phyloP scores from a whole-genome alignment of 768 basidiomycete genomes.

The Auriculariales sp. region DNA sequence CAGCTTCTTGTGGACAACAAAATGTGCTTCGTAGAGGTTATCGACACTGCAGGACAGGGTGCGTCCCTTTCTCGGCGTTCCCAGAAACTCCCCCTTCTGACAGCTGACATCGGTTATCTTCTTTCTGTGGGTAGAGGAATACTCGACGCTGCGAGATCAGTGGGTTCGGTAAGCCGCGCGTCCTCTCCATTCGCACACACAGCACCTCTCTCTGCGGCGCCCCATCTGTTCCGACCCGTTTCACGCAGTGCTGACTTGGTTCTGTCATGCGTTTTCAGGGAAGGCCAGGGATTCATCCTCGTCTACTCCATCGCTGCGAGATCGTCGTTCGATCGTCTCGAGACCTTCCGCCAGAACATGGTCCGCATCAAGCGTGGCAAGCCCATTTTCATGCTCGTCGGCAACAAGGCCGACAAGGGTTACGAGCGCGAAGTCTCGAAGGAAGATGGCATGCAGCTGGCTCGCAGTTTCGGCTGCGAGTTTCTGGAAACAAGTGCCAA shows the following conservation, averaged over 20 bases:
- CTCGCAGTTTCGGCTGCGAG: slow-evolving; percentile 75
- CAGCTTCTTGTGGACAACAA: slow-evolving; percentile 88
- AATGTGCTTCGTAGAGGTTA: slow-evolving; percentile 92
- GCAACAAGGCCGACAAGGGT: slow-evolving; percentile 92
- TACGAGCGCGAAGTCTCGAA: slow-evolving; percentile 81
- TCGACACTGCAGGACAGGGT: slow-evolving; percentile 98
- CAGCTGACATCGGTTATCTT: slow-evolving; percentile 8
- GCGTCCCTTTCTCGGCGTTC: slow-evolving; percentile 15
- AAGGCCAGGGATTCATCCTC: slow-evolving; percentile 95
- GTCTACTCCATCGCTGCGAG: slow-evolving; percentile 96
- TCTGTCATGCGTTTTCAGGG: slow-evolving; percentile 32
- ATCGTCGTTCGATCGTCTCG: slow-evolving; percentile 78
- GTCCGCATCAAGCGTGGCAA: slow-evolving; percentile 72
- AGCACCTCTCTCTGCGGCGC: neutral
- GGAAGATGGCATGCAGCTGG: slow-evolving; percentile 75
- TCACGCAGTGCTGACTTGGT: neutral
- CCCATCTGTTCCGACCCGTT: neutral
- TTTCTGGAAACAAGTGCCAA: slow-evolving; percentile 97
- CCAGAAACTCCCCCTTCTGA: slow-evolving; percentile 4
- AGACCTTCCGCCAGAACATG: slow-evolving; percentile 84
- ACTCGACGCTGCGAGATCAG: slow-evolving; percentile 89
- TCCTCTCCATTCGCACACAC: slow-evolving; percentile 4
- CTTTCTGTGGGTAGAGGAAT: slow-evolving; percentile 61
- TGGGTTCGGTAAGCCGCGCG: slow-evolving; percentile 84
- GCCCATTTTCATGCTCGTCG: slow-evolving; percentile 86